Evolutionary conservation across 331 rosid genomes (phyloP), one percentile per base, ranked within the genome.

Genomic region (Malus hybrid): DNA sequence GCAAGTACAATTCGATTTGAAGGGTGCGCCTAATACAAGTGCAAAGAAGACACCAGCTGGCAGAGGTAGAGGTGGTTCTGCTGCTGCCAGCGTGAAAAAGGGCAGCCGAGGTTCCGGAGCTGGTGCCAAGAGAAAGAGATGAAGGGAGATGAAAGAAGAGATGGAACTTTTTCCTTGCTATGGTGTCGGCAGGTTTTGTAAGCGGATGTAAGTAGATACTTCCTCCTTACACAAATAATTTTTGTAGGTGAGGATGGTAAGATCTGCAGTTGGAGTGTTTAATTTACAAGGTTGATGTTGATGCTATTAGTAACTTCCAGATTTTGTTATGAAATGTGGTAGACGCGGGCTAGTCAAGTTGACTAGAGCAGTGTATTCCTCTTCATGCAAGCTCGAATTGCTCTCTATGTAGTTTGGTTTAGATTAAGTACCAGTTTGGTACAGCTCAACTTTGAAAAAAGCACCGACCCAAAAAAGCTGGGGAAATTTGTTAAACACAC

Each of bases 61-160:
- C 63, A 86, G 93, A 75, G 93, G 90, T 57, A 86, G 74, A 89
- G 91, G 87, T 76, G 88, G 83, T 72, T 81, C 90, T 4, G 52
- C 88, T 69, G 81, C 54, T 60, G 67, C 79, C 6, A 4, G 79
- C 0, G 86, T 81, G 86, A 90, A 88, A 89, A 89, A 72, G 56
- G 79, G 75, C 13, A 87, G 91, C 13, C 90, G 83, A 71, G 82
- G 90, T 80, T 80, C 96, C 19, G 93, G 88, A 65, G 67, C 89
- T 54, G 76, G 90, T 73, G 69, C 91, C 16, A 90, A 92, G 88
- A 89, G 97, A 84, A 95, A 92, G 84, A 87, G 96, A 83, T 91
- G 88, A 91, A 69, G 63, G 61, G 42, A 66, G 70, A 19, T 76
- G 73, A 55, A 68, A 71, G 16, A 9, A 16, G 57, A 52, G 57